phyloP scores from a whole-genome alignment of 345 rosid species.

The Microcos paniculata region DNA sequence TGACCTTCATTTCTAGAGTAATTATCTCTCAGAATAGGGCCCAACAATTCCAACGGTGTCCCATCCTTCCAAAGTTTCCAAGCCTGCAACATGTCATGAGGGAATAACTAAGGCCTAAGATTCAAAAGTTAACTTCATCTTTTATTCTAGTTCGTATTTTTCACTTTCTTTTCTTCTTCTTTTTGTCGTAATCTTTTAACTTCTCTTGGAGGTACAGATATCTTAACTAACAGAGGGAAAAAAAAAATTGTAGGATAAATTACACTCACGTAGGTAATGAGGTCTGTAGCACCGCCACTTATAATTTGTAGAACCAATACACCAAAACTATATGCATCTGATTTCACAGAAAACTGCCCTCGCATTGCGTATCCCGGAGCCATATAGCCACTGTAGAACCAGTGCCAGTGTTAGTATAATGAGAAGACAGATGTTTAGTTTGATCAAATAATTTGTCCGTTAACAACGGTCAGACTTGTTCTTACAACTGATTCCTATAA shows the following conservation, averaged over 20 bases:
- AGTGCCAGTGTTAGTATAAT: not conserved
- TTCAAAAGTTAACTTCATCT: not conserved
- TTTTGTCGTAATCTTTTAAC: not conserved
- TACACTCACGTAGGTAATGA: slow-evolving; percentile 15
- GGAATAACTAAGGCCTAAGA: too few species aligned
- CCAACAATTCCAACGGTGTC: slow-evolving; percentile 31
- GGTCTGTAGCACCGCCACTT: slow-evolving; percentile 13
- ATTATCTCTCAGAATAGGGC: slow-evolving; percentile 19
- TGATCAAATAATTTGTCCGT: not conserved
- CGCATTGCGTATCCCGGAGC: slow-evolving; percentile 18
- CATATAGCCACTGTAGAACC: slow-evolving; percentile 14
- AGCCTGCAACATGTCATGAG: slow-evolving; percentile 20
- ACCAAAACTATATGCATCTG: slow-evolving; percentile 11
- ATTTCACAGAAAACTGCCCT: slow-evolving; percentile 12
- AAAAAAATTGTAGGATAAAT: not conserved
- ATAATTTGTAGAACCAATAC: slow-evolving; percentile 12
- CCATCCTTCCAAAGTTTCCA: slow-evolving; percentile 42
- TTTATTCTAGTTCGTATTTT: too few species aligned
- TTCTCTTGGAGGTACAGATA: not conserved
- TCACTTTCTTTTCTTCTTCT: too few species aligned
- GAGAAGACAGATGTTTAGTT: not conserved
- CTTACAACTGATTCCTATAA: too few species aligned
- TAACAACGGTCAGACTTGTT: not conserved
- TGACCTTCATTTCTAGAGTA: slow-evolving; percentile 34
- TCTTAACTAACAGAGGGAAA: not conserved